Evolutionary conservation across 208 protist genomes (phyloP), one percentile per base, ranked within the genome.

Genomic region (Crithidia sp.): DNA sequence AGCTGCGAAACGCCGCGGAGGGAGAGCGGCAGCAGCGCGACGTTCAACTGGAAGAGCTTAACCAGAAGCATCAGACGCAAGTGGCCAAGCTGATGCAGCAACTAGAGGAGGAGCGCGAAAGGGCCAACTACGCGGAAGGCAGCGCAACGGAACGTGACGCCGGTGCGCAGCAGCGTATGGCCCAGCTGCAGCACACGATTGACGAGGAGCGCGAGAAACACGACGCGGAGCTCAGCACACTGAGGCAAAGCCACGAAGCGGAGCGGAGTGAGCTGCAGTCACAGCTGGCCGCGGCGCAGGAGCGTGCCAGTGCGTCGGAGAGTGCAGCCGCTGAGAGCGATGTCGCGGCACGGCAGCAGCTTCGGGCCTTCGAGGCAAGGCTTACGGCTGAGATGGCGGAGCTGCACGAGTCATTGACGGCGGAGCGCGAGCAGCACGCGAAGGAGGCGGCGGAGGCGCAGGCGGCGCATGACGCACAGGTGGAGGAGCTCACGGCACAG

Each of bases 401-500:
- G 41, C 16, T 63, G 8, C 41, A 66, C 44, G 45, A 2, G 4
- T 10, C 41, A 5, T 4, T 66, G 28, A 54, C 45, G 9, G 41
- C 14, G 45, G 60, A 66, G 12, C 60, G 60, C 6, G 19, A 5
- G 40, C 50, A 79, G 41, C 57, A 82, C 13, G 49, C 44, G 59
- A 54, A 9, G 44, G 1, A 56, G 12, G 19, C 56, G 62, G 37
- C n/a, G 5, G 44, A 57, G 17, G 8, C 62, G 70, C 50, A 56
- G 37, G 16, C 53, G 13, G 7, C n/a, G 40, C 50, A 68, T 37
- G 58, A 49, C 9, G 36, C 12, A 8, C 8, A 73, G 49, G 45
- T 81, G n/a, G 56, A 67, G 47, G 6, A 76, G 76, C 58, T 81
- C 19, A 9, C 54, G 52, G 14, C 70, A 40, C 62, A 71, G 68